phyloP scores from a whole-genome alignment of 2,329 filamentous ascomycete species.

The Ceratocystis cubensis region DNA sequence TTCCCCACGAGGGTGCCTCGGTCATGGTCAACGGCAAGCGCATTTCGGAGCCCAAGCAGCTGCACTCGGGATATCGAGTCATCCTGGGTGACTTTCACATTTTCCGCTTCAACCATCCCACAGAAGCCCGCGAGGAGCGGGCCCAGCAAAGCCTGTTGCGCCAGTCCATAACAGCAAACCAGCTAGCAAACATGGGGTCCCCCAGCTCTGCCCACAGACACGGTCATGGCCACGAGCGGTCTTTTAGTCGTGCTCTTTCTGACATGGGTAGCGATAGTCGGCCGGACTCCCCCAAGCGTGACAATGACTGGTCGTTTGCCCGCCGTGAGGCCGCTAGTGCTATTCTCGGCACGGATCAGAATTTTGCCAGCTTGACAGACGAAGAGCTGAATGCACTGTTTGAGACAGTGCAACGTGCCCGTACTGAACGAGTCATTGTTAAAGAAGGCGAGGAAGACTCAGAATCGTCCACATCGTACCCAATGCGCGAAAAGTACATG shows the following conservation, averaged over 20 bases:
- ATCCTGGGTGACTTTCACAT: slow-evolving; percentile 98
- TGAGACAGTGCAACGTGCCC: slow-evolving; percentile 80
- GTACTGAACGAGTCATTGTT: slow-evolving; percentile 58
- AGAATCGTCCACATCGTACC: slow-evolving; percentile 79
- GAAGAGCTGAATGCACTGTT: slow-evolving; percentile 89
- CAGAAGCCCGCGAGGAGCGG: slow-evolving; percentile 85
- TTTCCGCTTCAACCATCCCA: slow-evolving; percentile 94
- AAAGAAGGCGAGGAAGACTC: slow-evolving; percentile 79
- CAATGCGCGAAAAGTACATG: slow-evolving; percentile 85
- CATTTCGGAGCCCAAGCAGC: slow-evolving; percentile 69
- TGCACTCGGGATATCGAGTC: slow-evolving; percentile 86
- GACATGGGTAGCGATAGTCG: slow-evolving; percentile 61
- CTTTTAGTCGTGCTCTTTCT: slow-evolving; percentile 64
- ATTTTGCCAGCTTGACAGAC: slow-evolving; percentile 77
- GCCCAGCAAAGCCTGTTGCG: slow-evolving; percentile 55
- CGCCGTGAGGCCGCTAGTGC: slow-evolving; percentile 85
- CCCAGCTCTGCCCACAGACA: slow-evolving; percentile 34
- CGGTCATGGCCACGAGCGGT: slow-evolving; percentile 51
- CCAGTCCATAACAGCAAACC: slow-evolving; percentile 56
- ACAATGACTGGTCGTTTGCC: slow-evolving; percentile 91
- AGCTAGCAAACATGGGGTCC: slow-evolving; percentile 39
- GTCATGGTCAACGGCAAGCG: slow-evolving; percentile 97
- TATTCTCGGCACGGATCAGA: slow-evolving; percentile 80
- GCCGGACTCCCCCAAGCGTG: slow-evolving; percentile 63
- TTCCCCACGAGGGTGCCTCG: slow-evolving; percentile 80